A percentile compares a stretch with the other conserved stretches of the same genome.
These are phyloP conservation scores for Vigna hirtella DNA, from an alignment of 306 rosid genomes.

Conservation along the genomic window DNA sequence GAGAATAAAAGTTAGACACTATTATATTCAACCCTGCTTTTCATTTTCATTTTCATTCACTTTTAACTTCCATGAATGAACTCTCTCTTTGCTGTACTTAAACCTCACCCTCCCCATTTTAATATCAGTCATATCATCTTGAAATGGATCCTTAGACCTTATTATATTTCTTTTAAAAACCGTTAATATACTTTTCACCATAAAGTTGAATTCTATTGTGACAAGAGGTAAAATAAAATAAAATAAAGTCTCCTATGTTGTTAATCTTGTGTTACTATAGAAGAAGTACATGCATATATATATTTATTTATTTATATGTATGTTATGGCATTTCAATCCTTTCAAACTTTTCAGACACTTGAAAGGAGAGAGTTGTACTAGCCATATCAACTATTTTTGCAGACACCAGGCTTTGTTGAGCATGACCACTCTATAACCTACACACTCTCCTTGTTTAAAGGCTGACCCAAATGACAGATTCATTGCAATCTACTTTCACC, in stretches of 20 bases:
- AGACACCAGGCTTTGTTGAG: slow-evolving; percentile 48
- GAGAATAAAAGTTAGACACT: slow-evolving; percentile 26
- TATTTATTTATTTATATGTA: not conserved
- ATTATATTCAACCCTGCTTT: slow-evolving; percentile 35
- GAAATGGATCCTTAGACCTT: slow-evolving; percentile 25
- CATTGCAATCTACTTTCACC: slow-evolving; percentile 35
- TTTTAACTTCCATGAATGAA: slow-evolving; percentile 27
- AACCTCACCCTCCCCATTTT: not conserved
- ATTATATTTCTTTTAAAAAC: too few species aligned
- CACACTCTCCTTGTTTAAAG: slow-evolving; percentile 42
- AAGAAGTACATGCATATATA: slow-evolving; percentile 23
- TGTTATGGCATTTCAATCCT: slow-evolving; percentile 54
- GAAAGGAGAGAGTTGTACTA: slow-evolving; percentile 35
- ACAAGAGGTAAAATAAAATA: slow-evolving; percentile 2
- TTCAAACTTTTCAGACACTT: slow-evolving; percentile 45
- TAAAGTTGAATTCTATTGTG: slow-evolving; percentile 13
- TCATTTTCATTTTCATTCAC: not conserved
- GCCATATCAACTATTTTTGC: slow-evolving; percentile 43
- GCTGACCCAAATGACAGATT: slow-evolving; percentile 32
- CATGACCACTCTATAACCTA: slow-evolving; percentile 45
- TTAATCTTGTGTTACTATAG: not conserved
- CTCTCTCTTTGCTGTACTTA: not conserved
- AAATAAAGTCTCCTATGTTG: not conserved
- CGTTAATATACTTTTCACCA: slow-evolving; percentile 40
- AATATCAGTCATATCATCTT: slow-evolving; percentile 18